Conservation (phyloP, 2,329 filamentous ascomycete genomes). For the Blumeriella jaapii region DNA sequence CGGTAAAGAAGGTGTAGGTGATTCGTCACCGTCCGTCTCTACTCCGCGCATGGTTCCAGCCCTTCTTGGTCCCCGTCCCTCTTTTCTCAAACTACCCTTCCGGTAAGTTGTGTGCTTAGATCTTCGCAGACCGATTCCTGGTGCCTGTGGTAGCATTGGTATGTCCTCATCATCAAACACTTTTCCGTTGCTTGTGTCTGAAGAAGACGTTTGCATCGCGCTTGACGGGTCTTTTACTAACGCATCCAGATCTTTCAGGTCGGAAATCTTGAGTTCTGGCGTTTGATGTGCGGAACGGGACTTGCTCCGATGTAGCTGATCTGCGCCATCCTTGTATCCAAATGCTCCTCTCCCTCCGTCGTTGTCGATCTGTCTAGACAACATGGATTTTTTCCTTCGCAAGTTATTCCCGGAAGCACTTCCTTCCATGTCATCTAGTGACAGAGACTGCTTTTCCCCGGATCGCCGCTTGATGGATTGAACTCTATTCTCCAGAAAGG, state of each 20-base stretch:
- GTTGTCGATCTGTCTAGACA: slow-evolving; percentile 82
- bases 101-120: slow-evolving; percentile 89
- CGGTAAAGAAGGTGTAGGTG: slow-evolving; percentile 37
- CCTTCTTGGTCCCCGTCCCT: slow-evolving; percentile 64
- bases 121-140: slow-evolving; percentile 69
- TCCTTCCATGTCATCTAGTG: slow-evolving; percentile 41
- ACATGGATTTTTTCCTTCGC: slow-evolving; percentile 85
- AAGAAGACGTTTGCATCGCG: slow-evolving; percentile 55
- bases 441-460: slow-evolving; percentile 55
- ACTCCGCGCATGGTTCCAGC: slow-evolving; percentile 45
- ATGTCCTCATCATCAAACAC: slow-evolving; percentile 50
- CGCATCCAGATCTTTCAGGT: slow-evolving; percentile 59
- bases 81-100: slow-evolving; percentile 72
- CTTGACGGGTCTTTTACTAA: slow-evolving; percentile 70
- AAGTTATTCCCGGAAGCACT: slow-evolving; percentile 48
- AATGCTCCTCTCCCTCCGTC: slow-evolving; percentile 44
- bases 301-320: slow-evolving; percentile 62
- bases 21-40: slow-evolving; percentile 43
- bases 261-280: slow-evolving; percentile 48
- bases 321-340: slow-evolving; percentile 74
- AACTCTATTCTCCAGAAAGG: slow-evolving; percentile 86
- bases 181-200: slow-evolving; percentile 28
- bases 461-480: slow-evolving; percentile 81
- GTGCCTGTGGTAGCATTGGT: slow-evolving; percentile 70
- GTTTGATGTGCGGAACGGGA: slow-evolving; percentile 41